Conservation (phyloP, 2,329 filamentous ascomycete genomes). For the Sporothrix mexicana region DNA sequence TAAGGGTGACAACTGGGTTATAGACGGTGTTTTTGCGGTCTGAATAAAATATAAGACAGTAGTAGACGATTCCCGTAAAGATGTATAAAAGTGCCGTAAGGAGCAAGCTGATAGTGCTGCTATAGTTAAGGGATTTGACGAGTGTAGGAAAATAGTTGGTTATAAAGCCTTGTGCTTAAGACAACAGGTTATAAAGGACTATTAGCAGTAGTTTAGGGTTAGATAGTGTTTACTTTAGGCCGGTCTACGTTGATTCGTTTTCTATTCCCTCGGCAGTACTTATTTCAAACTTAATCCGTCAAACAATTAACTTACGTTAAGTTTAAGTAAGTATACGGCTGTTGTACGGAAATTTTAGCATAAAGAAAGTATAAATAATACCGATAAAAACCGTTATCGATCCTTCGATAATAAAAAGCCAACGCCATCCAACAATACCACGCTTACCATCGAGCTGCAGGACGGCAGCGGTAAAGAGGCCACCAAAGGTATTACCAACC, state of each 20-base stretch:
- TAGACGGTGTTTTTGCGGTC: constrained; percentile 47
- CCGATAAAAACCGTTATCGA: constrained; percentile 51
- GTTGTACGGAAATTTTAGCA: constrained; percentile 51
- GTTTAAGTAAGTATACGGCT: constrained; percentile 43
- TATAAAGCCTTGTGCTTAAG: constrained; percentile 47
- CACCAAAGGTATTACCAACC: constrained; percentile 61
- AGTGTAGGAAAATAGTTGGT: constrained; percentile 44
- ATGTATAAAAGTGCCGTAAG: constrained; percentile 56
- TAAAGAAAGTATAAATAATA: constrained; percentile 44
- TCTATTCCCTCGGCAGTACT: constrained; percentile 49
- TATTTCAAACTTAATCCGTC: constrained; percentile 44
- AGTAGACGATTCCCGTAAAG: constrained; percentile 45
- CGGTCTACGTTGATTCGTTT: constrained; percentile 41
- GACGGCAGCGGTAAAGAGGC: constrained; percentile 56
- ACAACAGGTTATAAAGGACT: constrained; percentile 42
- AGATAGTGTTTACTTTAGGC: constrained; percentile 33
- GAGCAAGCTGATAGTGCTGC: constrained; percentile 50
- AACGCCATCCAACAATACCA: constrained; percentile 58
- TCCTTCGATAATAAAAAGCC: constrained; percentile 57
- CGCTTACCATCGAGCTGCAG: constrained; percentile 53
- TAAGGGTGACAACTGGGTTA: constrained; percentile 46
- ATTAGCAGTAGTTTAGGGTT: constrained; percentile 33
- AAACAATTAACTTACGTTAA: constrained; percentile 45
- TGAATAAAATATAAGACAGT: constrained; percentile 46
- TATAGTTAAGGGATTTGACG: constrained; percentile 44